Evolutionary conservation across 1,284 basidiomycete species (phyloP).

Genomic region (Testicularia cyperi): DNA sequence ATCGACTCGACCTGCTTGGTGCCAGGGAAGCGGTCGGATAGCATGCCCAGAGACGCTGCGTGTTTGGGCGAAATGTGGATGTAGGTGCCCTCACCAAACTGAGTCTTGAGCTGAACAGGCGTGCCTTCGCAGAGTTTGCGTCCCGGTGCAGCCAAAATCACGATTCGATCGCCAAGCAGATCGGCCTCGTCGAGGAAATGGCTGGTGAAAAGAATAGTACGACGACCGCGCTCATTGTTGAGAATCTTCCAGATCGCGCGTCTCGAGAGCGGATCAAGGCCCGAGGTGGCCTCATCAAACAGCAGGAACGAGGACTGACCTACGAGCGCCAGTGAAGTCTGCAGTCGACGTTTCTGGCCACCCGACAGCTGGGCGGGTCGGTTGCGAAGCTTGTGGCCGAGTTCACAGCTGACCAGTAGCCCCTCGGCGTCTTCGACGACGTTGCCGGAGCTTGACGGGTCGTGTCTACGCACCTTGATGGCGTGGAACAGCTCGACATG

Average conservation of each 20-base stretch:
- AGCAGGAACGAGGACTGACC: conserved; percentile 75
- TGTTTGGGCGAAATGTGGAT: conserved; percentile 55
- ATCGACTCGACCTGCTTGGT: conserved; percentile 61
- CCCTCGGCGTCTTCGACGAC: conserved; percentile 53
- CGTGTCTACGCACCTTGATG: no score
- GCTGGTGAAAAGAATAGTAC: conserved; percentile 71
- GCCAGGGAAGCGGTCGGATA: conserved; percentile 6
- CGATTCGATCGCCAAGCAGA: conserved; percentile 73
- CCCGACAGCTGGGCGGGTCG: conserved; percentile 72
- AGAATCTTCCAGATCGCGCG: conserved; percentile 73
- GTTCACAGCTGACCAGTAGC: conserved; percentile 65
- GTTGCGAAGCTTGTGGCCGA: conserved; percentile 69
- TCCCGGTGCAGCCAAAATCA: conserved; percentile 74
- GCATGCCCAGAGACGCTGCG: conserved; percentile 1
- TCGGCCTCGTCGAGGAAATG: conserved; percentile 79
- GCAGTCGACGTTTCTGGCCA: conserved; percentile 78
- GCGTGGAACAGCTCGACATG: conserved; percentile 73
- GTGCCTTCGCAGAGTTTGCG: conserved; percentile 72
- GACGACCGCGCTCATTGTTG: conserved; percentile 68
- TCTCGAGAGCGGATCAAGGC: conserved; percentile 76
- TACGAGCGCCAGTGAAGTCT: conserved; percentile 74
- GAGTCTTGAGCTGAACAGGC: conserved; percentile 72
- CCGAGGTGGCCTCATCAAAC: conserved; percentile 74
- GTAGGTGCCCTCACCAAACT: conserved; percentile 73
- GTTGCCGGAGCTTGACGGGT: no score